Percentiles rank a stretch among this genome's conserved stretches.
phyloP scores from a whole-genome alignment of 371 early-diverging fungal species.

The Mucor mucedo region DNA sequence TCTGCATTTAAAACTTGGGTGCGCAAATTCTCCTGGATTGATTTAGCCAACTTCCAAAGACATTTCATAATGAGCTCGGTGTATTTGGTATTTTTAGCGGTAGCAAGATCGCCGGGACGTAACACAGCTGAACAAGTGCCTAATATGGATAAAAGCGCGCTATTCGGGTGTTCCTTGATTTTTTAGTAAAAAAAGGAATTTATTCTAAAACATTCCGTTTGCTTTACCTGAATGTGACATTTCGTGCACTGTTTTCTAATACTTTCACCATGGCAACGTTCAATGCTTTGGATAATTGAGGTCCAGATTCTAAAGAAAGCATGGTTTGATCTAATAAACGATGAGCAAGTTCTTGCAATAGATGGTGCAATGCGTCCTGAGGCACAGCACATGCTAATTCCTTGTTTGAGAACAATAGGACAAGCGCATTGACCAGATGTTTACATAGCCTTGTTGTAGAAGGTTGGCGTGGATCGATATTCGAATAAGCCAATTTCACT shows the following conservation, averaged over 20 bases:
- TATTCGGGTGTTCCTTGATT: conserved; percentile 8
- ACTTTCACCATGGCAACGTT: conserved; percentile 90
- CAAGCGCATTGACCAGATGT: conserved; percentile 78
- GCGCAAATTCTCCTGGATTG: conserved; percentile 71
- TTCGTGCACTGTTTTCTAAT: conserved; percentile 82
- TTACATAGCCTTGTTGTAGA: conserved; percentile 70
- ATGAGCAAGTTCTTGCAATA: conserved; percentile 77
- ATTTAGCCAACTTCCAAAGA: conserved; percentile 92
- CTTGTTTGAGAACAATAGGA: conserved; percentile 74
- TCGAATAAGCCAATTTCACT: conserved; percentile 76
- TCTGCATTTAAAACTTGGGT: conserved; percentile 57
- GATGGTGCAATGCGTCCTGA: conserved; percentile 64
- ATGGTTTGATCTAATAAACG: conserved; percentile 81
- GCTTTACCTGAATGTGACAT: conserved; percentile 70
- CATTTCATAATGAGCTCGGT: conserved; percentile 95
- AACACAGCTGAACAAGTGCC: conserved; percentile 51
- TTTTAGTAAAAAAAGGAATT: not conserved
- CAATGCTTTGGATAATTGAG: conserved; percentile 74
- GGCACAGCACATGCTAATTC: conserved; percentile 68
- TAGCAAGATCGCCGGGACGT: conserved; percentile 54
- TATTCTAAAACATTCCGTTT: not conserved
- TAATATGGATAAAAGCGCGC: conserved; percentile 64
- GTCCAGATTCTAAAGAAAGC: conserved; percentile 65
- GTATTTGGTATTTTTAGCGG: conserved; percentile 70
- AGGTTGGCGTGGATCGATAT: conserved; percentile 57